Conservation (phyloP, 2,329 filamentous ascomycete genomes). For the Rhinocladiella mackenziei region DNA sequence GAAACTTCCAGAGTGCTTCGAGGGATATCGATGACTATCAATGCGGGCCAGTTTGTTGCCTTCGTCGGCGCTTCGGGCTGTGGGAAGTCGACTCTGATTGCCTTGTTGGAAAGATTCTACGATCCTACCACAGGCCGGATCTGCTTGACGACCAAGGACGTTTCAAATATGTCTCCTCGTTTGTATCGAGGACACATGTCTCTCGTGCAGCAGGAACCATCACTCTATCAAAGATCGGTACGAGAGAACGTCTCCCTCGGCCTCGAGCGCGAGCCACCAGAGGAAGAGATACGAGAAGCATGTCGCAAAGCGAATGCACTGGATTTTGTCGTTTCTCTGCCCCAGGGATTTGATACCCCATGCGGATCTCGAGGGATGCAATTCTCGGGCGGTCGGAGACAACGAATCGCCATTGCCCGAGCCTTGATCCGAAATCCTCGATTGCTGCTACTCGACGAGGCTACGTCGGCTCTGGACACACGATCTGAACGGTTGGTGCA, state of each 20-base stretch:
- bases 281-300: conserved; percentile 35
- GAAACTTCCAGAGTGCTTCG: conserved; percentile 32
- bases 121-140: conserved; percentile 62
- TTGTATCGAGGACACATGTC: conserved; percentile 63
- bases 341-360: conserved; percentile 37
- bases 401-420: conserved; percentile 43
- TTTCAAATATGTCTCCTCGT: conserved; percentile 56
- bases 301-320: conserved; percentile 38
- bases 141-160: conserved; percentile 59
- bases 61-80: conserved; percentile 57
- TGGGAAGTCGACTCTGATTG: conserved; percentile 65
- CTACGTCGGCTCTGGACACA: conserved; percentile 41
- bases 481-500: conserved; percentile 37
- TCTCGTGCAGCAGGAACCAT: conserved; percentile 71
- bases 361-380: conserved; percentile 36
- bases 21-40: conserved; percentile 37
- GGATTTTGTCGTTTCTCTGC: conserved; percentile 39
- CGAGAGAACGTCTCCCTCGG: conserved; percentile 67
- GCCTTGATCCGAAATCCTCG: conserved; percentile 39
- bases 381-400: conserved; percentile 42
- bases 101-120: conserved; percentile 63
- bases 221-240: conserved; percentile 66
- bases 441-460: conserved; percentile 42
- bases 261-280: conserved; percentile 25
- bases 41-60: conserved; percentile 50